phyloP scores from a whole-genome alignment of 805 yeast species.

The Kuraishia ogatae region DNA sequence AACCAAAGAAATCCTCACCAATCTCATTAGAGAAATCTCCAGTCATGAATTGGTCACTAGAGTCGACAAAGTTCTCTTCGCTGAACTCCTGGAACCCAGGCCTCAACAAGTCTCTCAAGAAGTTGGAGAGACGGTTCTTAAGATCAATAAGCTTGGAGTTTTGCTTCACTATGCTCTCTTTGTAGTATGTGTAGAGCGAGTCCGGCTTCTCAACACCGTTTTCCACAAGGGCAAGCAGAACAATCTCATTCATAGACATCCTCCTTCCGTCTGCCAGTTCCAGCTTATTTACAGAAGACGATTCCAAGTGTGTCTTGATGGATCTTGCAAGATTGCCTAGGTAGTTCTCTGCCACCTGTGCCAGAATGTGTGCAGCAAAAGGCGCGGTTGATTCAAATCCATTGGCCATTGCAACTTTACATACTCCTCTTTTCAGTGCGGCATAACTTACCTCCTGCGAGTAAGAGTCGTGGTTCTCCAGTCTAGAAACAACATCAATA shows the following conservation, averaged over 20 bases:
- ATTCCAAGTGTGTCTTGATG: conserved; percentile 63
- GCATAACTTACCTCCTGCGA: conserved; percentile 54
- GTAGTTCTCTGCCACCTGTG: conserved; percentile 79
- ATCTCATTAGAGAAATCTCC: conserved; percentile 92
- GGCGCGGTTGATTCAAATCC: conserved; percentile 86
- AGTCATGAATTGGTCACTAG: conserved; percentile 86
- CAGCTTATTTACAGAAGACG: conserved; percentile 37
- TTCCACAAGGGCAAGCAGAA: conserved; percentile 62
- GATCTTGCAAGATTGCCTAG: conserved; percentile 66
- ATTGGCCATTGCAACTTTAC: conserved; percentile 80
- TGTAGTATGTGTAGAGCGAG: conserved; percentile 62
- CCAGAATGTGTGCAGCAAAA: conserved; percentile 65
- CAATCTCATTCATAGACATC: conserved; percentile 29
- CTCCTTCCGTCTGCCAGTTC: conserved; percentile 13
- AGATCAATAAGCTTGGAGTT: conserved; percentile 62
- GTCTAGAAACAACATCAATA: conserved; percentile 73
- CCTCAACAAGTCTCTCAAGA: conserved; percentile 72
- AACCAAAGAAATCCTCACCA: conserved; percentile 98
- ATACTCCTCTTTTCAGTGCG: conserved; percentile 58
- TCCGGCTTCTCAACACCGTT: conserved; percentile 82
- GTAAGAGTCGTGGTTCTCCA: conserved; percentile 57
- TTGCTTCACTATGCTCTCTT: conserved; percentile 64
- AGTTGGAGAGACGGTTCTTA: conserved; percentile 53
- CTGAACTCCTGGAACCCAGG: conserved; percentile 66
- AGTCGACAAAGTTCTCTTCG: conserved; percentile 78